Evolutionary conservation across 495 filamentous ascomycete genomes (phyloP).

Genomic region (Daldinia concentrica): DNA sequence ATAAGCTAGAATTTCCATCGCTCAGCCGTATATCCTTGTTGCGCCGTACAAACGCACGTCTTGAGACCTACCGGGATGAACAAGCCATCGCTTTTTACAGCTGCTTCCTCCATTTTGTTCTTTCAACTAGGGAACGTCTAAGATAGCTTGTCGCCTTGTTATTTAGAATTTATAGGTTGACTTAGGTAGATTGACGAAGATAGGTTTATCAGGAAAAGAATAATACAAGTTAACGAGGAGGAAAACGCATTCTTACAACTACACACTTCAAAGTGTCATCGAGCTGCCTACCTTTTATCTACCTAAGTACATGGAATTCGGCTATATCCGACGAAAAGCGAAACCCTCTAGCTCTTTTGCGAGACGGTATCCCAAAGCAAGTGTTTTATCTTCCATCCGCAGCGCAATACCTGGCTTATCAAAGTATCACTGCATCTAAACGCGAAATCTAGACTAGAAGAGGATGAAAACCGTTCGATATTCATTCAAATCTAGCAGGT

Average conservation of each 20-base stretch:
- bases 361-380: neutral
- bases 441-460: neutral
- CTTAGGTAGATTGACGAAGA: neutral
- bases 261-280: neutral
- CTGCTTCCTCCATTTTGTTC: slow-evolving; percentile 60
- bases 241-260: neutral
- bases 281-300: neutral
- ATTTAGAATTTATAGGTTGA: neutral
- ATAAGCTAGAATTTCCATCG: slow-evolving; percentile 69
- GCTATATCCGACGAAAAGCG: slow-evolving; percentile 23
- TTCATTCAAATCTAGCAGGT: neutral
- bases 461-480: neutral
- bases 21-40: slow-evolving; percentile 23
- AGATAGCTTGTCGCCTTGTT: too few species aligned
- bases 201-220: neutral
- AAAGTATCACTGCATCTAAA: neutral
- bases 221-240: neutral
- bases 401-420: slow-evolving; percentile 2
- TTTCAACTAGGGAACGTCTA: neutral
- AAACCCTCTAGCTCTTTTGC: neutral
- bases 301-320: slow-evolving; percentile 2
- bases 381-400: neutral
- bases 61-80: slow-evolving; percentile 69
- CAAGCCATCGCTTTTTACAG: slow-evolving; percentile 71
- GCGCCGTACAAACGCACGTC: neutral